Percentiles rank a stretch among this genome's conserved stretches.
Conservation (phyloP, 805 yeast genomes). For the Priceomyces medius region DNA sequence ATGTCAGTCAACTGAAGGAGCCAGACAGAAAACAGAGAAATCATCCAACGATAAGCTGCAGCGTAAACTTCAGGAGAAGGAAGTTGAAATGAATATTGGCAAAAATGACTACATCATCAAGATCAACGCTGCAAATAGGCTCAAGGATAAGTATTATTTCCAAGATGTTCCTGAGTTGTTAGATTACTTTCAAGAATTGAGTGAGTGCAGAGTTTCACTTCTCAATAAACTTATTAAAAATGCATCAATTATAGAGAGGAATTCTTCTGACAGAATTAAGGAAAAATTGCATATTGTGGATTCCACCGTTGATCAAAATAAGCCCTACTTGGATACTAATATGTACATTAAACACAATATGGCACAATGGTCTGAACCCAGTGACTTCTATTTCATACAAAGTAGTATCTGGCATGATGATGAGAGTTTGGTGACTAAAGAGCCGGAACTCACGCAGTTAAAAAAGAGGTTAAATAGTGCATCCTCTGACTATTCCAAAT, state of each 20-base stretch:
- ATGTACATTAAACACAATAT: constrained; percentile 92
- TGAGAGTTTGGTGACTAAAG: constrained; percentile 61
- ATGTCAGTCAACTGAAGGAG: constrained; percentile 77
- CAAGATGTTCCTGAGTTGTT: constrained; percentile 91
- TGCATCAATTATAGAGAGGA: constrained; percentile 61
- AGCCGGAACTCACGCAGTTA: constrained; percentile 56
- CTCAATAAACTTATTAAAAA: constrained; percentile 66
- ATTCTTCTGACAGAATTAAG: constrained; percentile 44
- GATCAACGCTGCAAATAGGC: constrained; percentile 80
- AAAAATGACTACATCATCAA: constrained; percentile 81
- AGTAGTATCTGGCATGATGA: constrained; percentile 97
- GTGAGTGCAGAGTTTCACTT: constrained; percentile 72
- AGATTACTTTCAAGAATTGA: constrained; percentile 80
- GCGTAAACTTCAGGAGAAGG: constrained; percentile 58
- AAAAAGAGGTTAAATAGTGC: constrained; percentile 49
- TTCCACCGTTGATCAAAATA: constrained; percentile 62
- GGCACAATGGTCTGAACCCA: constrained; percentile 77
- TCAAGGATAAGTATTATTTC: constrained; percentile 88
- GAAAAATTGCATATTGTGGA: constrained; percentile 53
- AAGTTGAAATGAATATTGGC: constrained; percentile 79
- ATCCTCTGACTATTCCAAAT: constrained; percentile 35
- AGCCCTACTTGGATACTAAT: constrained; percentile 72
- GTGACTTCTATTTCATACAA: constrained; percentile 81
- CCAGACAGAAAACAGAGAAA: constrained; percentile 72
- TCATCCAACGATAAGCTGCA: constrained; percentile 47